A percentile compares a stretch with the other conserved stretches of the same genome.
Conservation (phyloP, 305 asterid species). For the Fraxinus latifolia region DNA sequence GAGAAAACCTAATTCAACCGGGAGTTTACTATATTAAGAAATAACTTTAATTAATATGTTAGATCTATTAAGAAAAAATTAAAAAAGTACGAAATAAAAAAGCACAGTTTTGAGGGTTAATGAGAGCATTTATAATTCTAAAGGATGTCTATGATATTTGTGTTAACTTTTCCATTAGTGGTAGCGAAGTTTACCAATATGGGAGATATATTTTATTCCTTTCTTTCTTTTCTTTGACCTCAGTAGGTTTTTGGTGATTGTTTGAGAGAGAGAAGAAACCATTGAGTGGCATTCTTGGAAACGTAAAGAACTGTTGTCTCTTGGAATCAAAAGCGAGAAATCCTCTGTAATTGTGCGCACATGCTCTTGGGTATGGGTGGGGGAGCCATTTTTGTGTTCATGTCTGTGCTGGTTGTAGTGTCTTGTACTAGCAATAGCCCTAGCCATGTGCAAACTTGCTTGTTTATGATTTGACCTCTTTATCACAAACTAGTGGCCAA, state of each 20-base stretch:
- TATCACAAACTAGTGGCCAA: not conserved
- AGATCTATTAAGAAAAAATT: not conserved
- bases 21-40: slow-evolving; percentile 10
- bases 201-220: not conserved
- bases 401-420: not conserved
- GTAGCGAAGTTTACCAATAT: not conserved
- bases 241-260: slow-evolving; percentile 8
- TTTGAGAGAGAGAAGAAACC: not conserved
- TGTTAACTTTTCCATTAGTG: not conserved
- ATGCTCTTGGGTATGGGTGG: not conserved
- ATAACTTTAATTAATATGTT: not conserved
- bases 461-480: not conserved
- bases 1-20: not conserved
- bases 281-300: not conserved
- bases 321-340: not conserved
- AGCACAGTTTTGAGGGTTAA: not conserved
- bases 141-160: not conserved
- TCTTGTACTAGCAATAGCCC: not conserved
- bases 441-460: not conserved
- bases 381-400: not conserved
- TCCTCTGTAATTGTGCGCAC: not conserved
- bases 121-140: not conserved
- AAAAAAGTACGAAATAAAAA: not conserved
- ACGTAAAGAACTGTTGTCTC: not conserved
- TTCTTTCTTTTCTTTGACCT: not conserved